Base-by-base conservation (phyloP, 768 basidiomycete genomes). In the Xanthoconium purpureum region DNA sequence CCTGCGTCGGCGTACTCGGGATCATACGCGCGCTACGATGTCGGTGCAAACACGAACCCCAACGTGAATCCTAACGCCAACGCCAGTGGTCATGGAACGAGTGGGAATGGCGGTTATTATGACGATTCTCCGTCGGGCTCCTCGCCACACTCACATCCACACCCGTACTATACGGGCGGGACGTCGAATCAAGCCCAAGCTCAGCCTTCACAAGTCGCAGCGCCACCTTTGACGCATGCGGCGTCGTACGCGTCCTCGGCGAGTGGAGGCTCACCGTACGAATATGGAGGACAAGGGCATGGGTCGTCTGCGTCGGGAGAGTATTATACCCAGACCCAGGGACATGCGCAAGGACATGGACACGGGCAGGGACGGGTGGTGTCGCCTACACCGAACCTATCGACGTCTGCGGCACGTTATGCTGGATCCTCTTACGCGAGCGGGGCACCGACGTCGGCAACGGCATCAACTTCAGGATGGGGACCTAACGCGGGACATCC, bases 21-120 rank as follows among this genome's bases (percentile, higher is more conserved):
- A 13, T 61, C 72, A 8, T 71, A 72, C 18, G 50, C 69, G 11
- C 66, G 60, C 12, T 71, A 67, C 9, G 63, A 68, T 58, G 52
- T 71, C 60, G 37, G 71, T 72, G 52, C 69, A 7, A 64, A 45
- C 15, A 9, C 62, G 15, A 66, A 45, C 63, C 57, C 50, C 47
- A 63, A 48, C 40, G 50, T 45, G 52, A 65, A 53, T 42, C 30
- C 47, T 7, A 66, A 38, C 20, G 17, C 52, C 15, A 63, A 40
- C 5, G 10, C 47, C 42, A 56, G 43, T 6, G 65, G 63, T 13
- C 43, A 57, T 28, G 62, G 44, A 35, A 32, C 55, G 4, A 44
- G 56, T 6, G 59, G 62, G 28, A 59, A 50, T 36, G 56, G 59
- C 1, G 56, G 63, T 9, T 67, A 72, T 33, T 73, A 71, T 12